phyloP scores from a whole-genome alignment of 108 stramenopile genomes.

The Skeletonema menzelii region DNA sequence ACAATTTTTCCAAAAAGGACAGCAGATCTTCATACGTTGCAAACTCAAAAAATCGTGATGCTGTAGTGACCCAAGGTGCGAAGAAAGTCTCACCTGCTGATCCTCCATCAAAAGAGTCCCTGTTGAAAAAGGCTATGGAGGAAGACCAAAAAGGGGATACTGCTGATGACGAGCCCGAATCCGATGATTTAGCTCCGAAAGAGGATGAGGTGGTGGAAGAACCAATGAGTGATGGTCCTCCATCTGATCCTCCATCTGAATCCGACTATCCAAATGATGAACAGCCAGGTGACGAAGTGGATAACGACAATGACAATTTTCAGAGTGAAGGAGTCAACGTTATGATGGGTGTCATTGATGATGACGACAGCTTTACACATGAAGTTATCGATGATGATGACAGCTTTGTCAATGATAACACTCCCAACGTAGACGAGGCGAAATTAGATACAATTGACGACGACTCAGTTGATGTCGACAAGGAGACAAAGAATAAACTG shows the following conservation, averaged over 20 bases:
- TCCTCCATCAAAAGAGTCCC: not conserved
- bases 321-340: not conserved
- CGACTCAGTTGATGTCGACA: not conserved
- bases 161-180: not conserved
- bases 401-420: not conserved
- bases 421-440: not conserved
- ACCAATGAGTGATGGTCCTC: not conserved
- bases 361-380: slow-evolving; percentile 19
- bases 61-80: not conserved
- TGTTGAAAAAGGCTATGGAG: not conserved
- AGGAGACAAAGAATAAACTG: not conserved
- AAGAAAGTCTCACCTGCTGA: not conserved
- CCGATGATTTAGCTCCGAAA: not conserved
- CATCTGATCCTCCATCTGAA: slow-evolving; percentile 23
- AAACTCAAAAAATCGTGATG: not conserved
- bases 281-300: not conserved
- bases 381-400: slow-evolving; percentile 1
- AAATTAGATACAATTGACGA: not conserved
- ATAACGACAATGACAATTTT: not conserved
- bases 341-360: slow-evolving; percentile 27
- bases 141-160: not conserved
- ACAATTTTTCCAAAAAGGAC: not conserved
- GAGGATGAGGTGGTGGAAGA: not conserved
- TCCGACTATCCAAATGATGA: slow-evolving; percentile 22
- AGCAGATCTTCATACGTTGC: not conserved